Evolutionary conservation across 192 early-diverging fungal genomes (phyloP).

Genomic region (Coemansia javaensis): DNA sequence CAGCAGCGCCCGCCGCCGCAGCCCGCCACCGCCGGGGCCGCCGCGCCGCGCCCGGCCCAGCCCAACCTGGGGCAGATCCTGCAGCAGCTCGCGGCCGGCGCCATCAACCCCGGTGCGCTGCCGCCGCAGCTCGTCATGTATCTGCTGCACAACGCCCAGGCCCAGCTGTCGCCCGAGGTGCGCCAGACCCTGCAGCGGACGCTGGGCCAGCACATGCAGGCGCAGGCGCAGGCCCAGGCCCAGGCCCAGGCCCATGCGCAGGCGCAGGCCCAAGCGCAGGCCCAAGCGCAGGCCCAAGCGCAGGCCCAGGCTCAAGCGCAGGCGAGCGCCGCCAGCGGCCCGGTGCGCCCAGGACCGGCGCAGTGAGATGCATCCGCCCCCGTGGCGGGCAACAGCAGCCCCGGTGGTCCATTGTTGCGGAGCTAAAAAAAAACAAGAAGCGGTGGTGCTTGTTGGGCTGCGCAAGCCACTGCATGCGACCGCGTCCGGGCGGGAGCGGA

Average conservation of each 20-base stretch:
- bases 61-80: slow-evolving; percentile 20
- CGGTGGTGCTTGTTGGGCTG: too few relatives aligned
- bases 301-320: too few relatives aligned
- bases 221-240: too few relatives aligned
- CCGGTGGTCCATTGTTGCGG: too few relatives aligned
- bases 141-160: slow-evolving; percentile 23
- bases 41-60: slow-evolving; percentile 15
- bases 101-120: slow-evolving; percentile 14
- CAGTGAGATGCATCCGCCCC: too few relatives aligned
- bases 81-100: slow-evolving; percentile 34
- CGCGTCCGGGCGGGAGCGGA: too few relatives aligned
- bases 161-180: slow-evolving; percentile 21
- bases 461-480: too few relatives aligned
- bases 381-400: too few relatives aligned
- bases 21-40: not conserved
- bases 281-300: too few relatives aligned
- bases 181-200: slow-evolving; percentile 16
- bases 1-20: slow-evolving; percentile 4
- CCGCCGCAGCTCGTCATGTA: slow-evolving; percentile 21
- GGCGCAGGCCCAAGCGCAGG: too few relatives aligned
- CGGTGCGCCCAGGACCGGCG: slow-evolving; percentile 12
- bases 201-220: slow-evolving; percentile 16
- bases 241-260: too few relatives aligned
- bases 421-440: too few relatives aligned
- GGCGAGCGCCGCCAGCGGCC: slow-evolving; percentile 5